phyloP scores from a whole-genome alignment of 2,329 filamentous ascomycete genomes.

The Parastagonospora nodorum region DNA sequence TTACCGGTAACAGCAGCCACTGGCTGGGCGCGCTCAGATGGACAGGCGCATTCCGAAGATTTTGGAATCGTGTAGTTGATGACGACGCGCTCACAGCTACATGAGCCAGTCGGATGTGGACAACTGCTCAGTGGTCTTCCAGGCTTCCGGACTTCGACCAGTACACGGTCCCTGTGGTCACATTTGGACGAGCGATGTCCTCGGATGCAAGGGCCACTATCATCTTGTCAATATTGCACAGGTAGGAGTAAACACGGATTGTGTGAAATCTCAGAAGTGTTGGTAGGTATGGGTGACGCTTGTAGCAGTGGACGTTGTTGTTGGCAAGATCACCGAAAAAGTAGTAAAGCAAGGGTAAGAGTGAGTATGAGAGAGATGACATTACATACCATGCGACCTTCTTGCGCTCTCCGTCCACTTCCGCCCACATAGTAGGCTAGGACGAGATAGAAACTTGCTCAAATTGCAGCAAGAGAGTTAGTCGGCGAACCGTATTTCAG shows the following conservation, averaged over 20 bases:
- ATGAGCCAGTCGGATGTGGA: conserved; percentile 68
- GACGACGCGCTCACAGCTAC: conserved; percentile 67
- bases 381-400: conserved; percentile 74
- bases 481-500: conserved; percentile 21
- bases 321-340: not conserved
- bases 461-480: conserved; percentile 20
- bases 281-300: too few relatives aligned
- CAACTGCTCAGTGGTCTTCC: conserved; percentile 72
- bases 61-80: conserved; percentile 51
- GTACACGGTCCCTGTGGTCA: conserved; percentile 69
- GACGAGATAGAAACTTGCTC: conserved; percentile 38
- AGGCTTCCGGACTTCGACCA: conserved; percentile 73
- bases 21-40: conserved; percentile 35
- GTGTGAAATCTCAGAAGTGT: too few relatives aligned
- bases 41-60: conserved; percentile 46
- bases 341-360: not conserved
- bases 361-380: not conserved
- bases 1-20: conserved; percentile 26
- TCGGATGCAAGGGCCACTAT: conserved; percentile 74
- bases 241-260: too few relatives aligned
- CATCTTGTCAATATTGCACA: not conserved
- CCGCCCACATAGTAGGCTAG: conserved; percentile 59
- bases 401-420: conserved; percentile 71
- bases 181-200: conserved; percentile 78
- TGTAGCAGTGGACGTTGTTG: not conserved